Percentiles rank a stretch among this genome's conserved stretches.
Evolutionary conservation across 352 stramenopile species (phyloP).

Genomic region (Lagenidium giganteum): DNA sequence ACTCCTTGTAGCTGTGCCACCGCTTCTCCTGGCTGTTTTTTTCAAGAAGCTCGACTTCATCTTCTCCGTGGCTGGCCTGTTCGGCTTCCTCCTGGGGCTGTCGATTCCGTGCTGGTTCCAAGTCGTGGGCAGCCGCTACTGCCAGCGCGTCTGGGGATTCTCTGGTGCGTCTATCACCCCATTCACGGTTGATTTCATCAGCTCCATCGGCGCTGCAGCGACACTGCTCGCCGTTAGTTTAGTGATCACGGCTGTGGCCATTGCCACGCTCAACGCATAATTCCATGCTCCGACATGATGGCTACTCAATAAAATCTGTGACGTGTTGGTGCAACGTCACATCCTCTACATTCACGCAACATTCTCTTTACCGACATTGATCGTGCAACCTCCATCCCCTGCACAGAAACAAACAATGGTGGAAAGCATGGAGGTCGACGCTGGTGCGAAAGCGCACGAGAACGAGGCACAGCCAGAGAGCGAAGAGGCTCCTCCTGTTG

Average conservation of each 20-base stretch:
- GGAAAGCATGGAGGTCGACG: conserved; percentile 10
- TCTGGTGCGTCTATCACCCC: conserved; percentile 61
- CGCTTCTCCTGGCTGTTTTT: conserved; percentile 66
- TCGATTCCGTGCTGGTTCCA: conserved; percentile 85
- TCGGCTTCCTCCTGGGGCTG: conserved; percentile 72
- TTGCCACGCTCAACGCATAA: conserved; percentile 55
- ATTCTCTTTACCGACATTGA: too few relatives aligned
- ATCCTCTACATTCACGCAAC: too few relatives aligned
- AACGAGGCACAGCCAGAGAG: too few relatives aligned
- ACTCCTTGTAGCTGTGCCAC: conserved; percentile 54
- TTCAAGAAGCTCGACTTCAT: conserved; percentile 89
- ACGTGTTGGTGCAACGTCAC: too few relatives aligned
- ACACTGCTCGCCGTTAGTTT: conserved; percentile 64
- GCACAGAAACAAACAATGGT: too few relatives aligned
- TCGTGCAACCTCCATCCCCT: too few relatives aligned
- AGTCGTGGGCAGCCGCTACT: conserved; percentile 77
- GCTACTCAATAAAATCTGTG: background rate
- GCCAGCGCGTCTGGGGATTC: conserved; percentile 65
- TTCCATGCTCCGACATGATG: too few relatives aligned
- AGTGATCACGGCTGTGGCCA: conserved; percentile 56
- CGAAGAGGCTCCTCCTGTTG: too few relatives aligned
- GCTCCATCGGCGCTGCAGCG: conserved; percentile 53
- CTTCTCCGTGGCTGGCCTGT: conserved; percentile 70
- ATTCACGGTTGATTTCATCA: conserved; percentile 62
- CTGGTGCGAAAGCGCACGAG: too few relatives aligned